A percentile compares a stretch with the other conserved stretches of the same genome.
Conservation (phyloP, 768 basidiomycete species). For the Phaeotremella fagi region DNA sequence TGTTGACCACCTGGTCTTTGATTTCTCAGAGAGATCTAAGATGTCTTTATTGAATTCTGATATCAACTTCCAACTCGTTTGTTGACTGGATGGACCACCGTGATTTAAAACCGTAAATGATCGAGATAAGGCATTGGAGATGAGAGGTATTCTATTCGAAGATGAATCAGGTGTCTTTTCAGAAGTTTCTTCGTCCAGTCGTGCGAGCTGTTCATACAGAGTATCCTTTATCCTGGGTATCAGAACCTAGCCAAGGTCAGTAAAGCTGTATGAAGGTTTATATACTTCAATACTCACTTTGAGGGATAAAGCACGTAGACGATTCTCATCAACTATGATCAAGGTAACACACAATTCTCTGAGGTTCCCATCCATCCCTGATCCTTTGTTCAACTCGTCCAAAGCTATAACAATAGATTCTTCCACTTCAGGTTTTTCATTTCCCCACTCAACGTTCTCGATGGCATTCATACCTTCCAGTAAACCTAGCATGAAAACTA, state of each 20-base stretch:
- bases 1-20: background rate
- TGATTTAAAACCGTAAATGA: constrained; percentile 9
- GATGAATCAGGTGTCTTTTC: too few species aligned
- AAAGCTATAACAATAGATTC: constrained; percentile 11
- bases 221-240: background rate
- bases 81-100: constrained; percentile 17
- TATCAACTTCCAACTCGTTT: constrained; percentile 9
- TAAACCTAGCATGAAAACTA: constrained; percentile 1
- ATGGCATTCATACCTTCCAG: constrained; percentile 9
- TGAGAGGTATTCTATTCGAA: background rate
- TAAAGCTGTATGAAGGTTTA: too few species aligned
- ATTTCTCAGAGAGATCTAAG: background rate
- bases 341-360: background rate
- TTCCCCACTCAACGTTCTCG: constrained; percentile 14
- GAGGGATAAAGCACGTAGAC: constrained; percentile 12
- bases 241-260: too few species aligned
- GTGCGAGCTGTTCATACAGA: too few species aligned
- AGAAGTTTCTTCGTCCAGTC: too few species aligned
- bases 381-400: background rate
- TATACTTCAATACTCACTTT: constrained; percentile 12
- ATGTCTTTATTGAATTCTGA: constrained; percentile 3
- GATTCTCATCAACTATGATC: constrained; percentile 3
- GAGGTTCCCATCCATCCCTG: background rate
- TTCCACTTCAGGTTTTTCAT: constrained; percentile 5
- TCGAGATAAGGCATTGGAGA: constrained; percentile 6